Evolutionary conservation across 768 basidiomycete species (phyloP).

Genomic region (Crassisporium funariophilum): DNA sequence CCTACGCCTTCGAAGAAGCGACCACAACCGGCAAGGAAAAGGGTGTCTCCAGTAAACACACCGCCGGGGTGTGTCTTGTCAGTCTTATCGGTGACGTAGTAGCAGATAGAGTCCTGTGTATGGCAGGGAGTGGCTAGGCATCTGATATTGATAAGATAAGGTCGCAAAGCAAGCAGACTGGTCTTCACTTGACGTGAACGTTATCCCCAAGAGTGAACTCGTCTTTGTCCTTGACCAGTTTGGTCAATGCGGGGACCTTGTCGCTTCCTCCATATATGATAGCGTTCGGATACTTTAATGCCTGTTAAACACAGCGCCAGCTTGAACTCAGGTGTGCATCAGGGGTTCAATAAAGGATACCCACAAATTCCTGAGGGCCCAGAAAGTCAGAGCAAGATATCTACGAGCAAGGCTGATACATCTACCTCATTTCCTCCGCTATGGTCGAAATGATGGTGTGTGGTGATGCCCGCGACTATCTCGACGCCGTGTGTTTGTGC

Average conservation of each 20-base stretch:
- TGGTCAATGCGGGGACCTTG: slow-evolving; percentile 64
- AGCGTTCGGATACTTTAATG: slow-evolving; percentile 44
- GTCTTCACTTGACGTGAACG: slow-evolving; percentile 56
- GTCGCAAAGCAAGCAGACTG: slow-evolving; percentile 5
- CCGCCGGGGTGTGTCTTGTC: slow-evolving; percentile 59
- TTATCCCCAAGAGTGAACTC: slow-evolving; percentile 73
- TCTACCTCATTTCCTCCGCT: slow-evolving; percentile 86
- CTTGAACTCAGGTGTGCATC: background rate
- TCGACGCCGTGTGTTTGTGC: slow-evolving; percentile 64
- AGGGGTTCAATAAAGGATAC: slow-evolving; percentile 23
- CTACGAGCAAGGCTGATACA: too few species aligned
- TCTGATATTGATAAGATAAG: slow-evolving; percentile 36
- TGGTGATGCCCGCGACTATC: slow-evolving; percentile 79
- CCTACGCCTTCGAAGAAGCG: slow-evolving; percentile 92
- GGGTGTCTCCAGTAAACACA: slow-evolving; percentile 94
- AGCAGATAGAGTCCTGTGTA: slow-evolving; percentile 96
- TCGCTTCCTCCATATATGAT: slow-evolving; percentile 83
- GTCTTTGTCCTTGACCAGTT: slow-evolving; percentile 79
- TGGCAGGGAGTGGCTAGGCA: slow-evolving; percentile 91
- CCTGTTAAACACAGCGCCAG: slow-evolving; percentile 32
- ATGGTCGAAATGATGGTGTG: slow-evolving; percentile 92
- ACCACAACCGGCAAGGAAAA: slow-evolving; percentile 88
- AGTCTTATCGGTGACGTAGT: slow-evolving; percentile 61
- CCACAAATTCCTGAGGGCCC: slow-evolving; percentile 49
- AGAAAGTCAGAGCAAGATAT: background rate